These are phyloP conservation scores for Neoboletus brunneissimus DNA, from an alignment of 768 basidiomycete species.

Conservation along the genomic window DNA sequence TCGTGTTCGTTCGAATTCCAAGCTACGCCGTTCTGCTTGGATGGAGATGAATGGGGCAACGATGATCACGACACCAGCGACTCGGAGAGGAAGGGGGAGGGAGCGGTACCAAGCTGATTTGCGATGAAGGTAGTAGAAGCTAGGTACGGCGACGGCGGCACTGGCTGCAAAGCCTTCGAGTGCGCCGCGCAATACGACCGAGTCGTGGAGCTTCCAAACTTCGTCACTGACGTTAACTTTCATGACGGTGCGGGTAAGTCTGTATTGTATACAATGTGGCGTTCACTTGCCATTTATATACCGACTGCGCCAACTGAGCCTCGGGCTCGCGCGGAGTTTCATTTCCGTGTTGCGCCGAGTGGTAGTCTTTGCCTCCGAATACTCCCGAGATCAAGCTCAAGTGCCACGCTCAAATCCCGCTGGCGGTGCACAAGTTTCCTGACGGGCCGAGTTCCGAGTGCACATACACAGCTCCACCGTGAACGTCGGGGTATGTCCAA, in stretches of 20 bases:
- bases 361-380: background rate
- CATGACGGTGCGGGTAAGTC: constrained; percentile 11
- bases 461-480: too few relatives aligned
- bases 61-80: constrained; percentile 63
- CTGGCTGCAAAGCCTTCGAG: constrained; percentile 51
- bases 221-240: constrained; percentile 36
- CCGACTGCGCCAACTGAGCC: too few relatives aligned
- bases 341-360: background rate
- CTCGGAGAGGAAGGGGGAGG: constrained; percentile 67
- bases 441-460: background rate
- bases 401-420: too few relatives aligned
- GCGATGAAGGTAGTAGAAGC: constrained; percentile 50
- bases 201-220: constrained; percentile 54
- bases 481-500: background rate
- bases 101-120: constrained; percentile 57
- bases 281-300: background rate
- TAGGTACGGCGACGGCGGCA: constrained; percentile 48
- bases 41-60: constrained; percentile 67
- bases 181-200: constrained; percentile 59
- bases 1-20: constrained; percentile 59
- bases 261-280: background rate
- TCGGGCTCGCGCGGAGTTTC: background rate
- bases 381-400: background rate
- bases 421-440: background rate
- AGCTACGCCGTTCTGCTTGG: constrained; percentile 67